phyloP scores from a whole-genome alignment of 805 yeast species.

The Ogataea glucozyma region DNA sequence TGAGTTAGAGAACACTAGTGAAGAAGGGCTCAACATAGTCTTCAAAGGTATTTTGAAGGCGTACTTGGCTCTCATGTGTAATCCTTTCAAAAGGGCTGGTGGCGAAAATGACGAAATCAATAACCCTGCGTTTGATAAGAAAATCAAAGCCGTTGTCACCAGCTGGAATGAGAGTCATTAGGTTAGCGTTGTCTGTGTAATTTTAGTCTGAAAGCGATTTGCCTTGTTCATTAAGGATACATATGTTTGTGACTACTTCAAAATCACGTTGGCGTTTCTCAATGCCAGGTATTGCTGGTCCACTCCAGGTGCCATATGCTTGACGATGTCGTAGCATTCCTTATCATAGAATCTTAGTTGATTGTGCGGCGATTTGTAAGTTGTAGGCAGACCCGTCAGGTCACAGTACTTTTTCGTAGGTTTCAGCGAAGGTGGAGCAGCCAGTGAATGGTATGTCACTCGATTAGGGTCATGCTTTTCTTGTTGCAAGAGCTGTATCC shows the following conservation, averaged over 20 bases:
- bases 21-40: constrained; percentile 23
- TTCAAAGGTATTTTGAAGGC: constrained; percentile 51
- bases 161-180: constrained; percentile 25
- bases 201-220: too few relatives aligned
- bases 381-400: constrained; percentile 83
- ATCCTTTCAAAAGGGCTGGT: constrained; percentile 54
- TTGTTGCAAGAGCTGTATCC: constrained; percentile 46
- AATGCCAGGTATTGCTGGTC: constrained; percentile 90
- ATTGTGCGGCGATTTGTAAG: constrained; percentile 71
- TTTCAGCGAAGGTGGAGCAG: constrained; percentile 83
- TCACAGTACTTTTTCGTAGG: constrained; percentile 90
- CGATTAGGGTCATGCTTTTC: constrained; percentile 39
- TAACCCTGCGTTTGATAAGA: constrained; percentile 31
- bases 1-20: constrained; percentile 20
- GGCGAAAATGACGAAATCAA: constrained; percentile 34
- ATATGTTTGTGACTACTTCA: constrained; percentile 43
- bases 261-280: constrained; percentile 83
- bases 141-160: constrained; percentile 28
- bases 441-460: constrained; percentile 68
- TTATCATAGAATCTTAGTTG: constrained; percentile 77
- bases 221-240: neutral
- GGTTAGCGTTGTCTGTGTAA: neutral
- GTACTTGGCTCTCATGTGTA: constrained; percentile 57
- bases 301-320: constrained; percentile 82
- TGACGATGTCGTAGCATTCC: constrained; percentile 77